phyloP scores from a whole-genome alignment of 768 basidiomycete genomes.

The Porpolomopsis calyptriformis region DNA sequence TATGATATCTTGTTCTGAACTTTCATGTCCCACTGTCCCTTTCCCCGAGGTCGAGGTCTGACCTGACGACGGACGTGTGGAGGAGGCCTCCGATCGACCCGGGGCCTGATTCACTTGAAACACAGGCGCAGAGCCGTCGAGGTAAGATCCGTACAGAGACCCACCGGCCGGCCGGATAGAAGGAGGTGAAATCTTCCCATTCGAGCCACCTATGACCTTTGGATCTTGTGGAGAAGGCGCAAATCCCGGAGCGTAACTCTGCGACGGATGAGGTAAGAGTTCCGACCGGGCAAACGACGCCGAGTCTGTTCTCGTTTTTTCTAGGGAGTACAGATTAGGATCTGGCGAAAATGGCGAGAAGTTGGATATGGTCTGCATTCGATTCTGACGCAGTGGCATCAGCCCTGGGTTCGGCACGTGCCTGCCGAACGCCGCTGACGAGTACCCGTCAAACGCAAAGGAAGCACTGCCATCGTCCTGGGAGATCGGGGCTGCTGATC shows the following conservation, averaged over 20 bases:
- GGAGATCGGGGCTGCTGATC: conserved; percentile 9
- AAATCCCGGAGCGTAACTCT: conserved; percentile 43
- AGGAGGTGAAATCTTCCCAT: conserved; percentile 32
- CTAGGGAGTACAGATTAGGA: conserved; percentile 37
- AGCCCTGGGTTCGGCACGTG: conserved; percentile 7
- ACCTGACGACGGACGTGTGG: conserved; percentile 46
- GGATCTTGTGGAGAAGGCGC: conserved; percentile 28
- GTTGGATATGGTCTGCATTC: conserved; percentile 17
- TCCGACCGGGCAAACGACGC: conserved; percentile 28
- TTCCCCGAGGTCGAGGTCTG: conserved; percentile 20
- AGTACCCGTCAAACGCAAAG: conserved; percentile 1
- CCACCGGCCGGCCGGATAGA: conserved; percentile 34
- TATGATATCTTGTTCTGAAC: conserved; percentile 40
- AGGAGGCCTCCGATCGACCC: conserved; percentile 36
- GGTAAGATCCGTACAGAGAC: conserved; percentile 36
- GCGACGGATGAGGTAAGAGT: conserved; percentile 36
- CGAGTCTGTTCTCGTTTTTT: conserved; percentile 28
- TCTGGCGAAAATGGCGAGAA: conserved; percentile 81
- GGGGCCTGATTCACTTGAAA: conserved; percentile 31
- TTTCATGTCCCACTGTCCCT: conserved; percentile 14
- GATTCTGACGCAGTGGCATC: conserved; percentile 9
- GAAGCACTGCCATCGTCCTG: conserved; percentile 7
- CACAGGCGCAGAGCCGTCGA: conserved; percentile 30
- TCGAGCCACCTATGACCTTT: conserved; percentile 16
- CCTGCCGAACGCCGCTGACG: conserved; percentile 6